Evolutionary conservation across 2,329 filamentous ascomycete genomes (phyloP), one percentile per base, ranked within the genome.

Genomic region (Aaosphaeria pasadenensis): DNA sequence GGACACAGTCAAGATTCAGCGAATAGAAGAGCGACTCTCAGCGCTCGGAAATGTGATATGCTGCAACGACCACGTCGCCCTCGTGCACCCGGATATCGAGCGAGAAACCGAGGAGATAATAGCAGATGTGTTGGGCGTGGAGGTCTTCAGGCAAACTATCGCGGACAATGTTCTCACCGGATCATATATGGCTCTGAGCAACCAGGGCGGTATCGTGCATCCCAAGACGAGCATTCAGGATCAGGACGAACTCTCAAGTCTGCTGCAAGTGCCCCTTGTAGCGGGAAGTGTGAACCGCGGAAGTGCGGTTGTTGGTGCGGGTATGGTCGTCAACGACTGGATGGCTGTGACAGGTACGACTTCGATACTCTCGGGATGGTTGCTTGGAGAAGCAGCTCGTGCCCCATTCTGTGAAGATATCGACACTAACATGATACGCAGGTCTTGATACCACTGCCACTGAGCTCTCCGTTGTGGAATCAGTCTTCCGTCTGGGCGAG

Each of bases 61-160:
- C 65, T 84, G 85, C 65, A 97, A 97, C 74, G 94, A 99, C 74
- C 91, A 96, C 74, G 94, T 97, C 59, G 94, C 94, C 45, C 85
- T 99, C 40, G 86, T 97, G 53, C 94, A 99, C 71, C 94, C 94
- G 7, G 94, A 99, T 67, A 80, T 99, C 51, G 94, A 97, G 80
- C 88, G 92, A 53, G 94, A 99, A 78, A 96, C 91, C 11, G 94
- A 99, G 75, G 94, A 99, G 77, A 96, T 99, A 73, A 91, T 99
- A 67, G 90, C 94, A 62, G 94, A 99, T 70, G 89, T 95, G 50
- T 77, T 95, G 17, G 89, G 89, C 54, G 89, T 95, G 49, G 89
- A 95, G 72, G 89, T 94, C 7, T 95, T 94, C 77, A 79, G 89
- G 54, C 94, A 99, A 78, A 97, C 94, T 42, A 88, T 99, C 52